Percentiles rank a stretch among this genome's conserved stretches.
These are phyloP conservation scores for Alternaria infectoria DNA, from an alignment of 2,329 filamentous ascomycete species.

Conservation along the genomic window DNA sequence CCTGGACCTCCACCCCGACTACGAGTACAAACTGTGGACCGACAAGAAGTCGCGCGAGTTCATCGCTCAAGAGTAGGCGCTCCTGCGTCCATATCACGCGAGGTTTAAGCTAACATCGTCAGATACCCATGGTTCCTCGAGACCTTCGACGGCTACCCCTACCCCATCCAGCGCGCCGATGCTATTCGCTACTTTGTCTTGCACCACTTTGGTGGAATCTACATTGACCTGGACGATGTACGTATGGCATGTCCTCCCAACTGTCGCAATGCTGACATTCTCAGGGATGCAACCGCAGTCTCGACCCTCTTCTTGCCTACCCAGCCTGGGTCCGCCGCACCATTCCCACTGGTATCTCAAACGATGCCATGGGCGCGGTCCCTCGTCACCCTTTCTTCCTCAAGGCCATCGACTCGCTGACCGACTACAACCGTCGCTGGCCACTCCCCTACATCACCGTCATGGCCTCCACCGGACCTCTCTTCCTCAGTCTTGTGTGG, in stretches of 20 bases:
- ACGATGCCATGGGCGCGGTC: constrained; percentile 78
- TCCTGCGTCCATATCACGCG: background rate
- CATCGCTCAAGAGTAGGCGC: constrained; percentile 65
- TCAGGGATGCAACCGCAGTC: constrained; percentile 70
- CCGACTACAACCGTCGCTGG: constrained; percentile 73
- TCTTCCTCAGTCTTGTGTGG: constrained; percentile 79
- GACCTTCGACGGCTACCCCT: constrained; percentile 75
- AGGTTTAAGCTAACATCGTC: constrained; percentile 13
- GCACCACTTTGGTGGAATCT: constrained; percentile 77
- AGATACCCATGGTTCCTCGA: constrained; percentile 77
- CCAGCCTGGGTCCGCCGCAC: constrained; percentile 75
- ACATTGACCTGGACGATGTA: constrained; percentile 79
- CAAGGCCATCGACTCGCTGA: constrained; percentile 70
- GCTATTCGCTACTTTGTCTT: constrained; percentile 81
- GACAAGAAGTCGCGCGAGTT: constrained; percentile 73
- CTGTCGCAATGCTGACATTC: constrained; percentile 5
- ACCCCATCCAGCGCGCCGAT: constrained; percentile 79
- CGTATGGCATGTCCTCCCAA: constrained; percentile 20
- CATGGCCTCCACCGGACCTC: constrained; percentile 78
- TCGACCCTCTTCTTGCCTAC: constrained; percentile 72
- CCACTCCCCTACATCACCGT: constrained; percentile 75
- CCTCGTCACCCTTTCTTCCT: constrained; percentile 78
- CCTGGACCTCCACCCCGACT: constrained; percentile 70
- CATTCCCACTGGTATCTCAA: constrained; percentile 77
- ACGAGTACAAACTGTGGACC: constrained; percentile 83